A percentile compares a stretch with the other conserved stretches of the same genome.
Evolutionary conservation across 1,284 basidiomycete species (phyloP).

Genomic region (Rhodotorula sp.): DNA sequence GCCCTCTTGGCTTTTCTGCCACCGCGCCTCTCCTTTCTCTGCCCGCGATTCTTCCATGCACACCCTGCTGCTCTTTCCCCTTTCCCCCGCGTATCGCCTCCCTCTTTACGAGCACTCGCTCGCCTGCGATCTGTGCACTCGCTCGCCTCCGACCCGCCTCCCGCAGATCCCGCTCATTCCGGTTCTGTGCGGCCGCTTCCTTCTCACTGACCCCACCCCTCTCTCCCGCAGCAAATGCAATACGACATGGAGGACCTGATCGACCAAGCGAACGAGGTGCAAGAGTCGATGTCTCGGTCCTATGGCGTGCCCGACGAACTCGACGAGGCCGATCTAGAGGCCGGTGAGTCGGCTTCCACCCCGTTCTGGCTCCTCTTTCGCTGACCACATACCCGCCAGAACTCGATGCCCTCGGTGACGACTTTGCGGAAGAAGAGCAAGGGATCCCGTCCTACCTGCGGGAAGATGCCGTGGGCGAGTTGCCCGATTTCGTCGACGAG

Average conservation of each 20-base stretch:
- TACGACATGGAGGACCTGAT: constrained; percentile 98
- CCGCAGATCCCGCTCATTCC: no score
- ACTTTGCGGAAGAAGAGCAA: constrained; percentile 68
- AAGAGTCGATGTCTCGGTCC: constrained; percentile 86
- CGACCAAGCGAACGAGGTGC: constrained; percentile 96
- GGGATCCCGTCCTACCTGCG: constrained; percentile 81
- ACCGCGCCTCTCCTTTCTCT: no score
- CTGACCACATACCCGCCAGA: no score
- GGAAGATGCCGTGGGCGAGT: constrained; percentile 60
- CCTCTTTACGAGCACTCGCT: no score
- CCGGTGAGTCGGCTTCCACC: constrained; percentile 67
- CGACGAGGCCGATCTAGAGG: constrained; percentile 95
- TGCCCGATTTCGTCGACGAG: constrained; percentile 86
- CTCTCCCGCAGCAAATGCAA: constrained; percentile 69
- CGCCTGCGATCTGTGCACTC: no score
- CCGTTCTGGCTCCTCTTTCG: no score
- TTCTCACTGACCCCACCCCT: background rate
- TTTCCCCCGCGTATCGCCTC: no score
- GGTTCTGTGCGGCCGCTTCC: background rate
- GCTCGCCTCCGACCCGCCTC: no score
- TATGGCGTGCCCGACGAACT: constrained; percentile 97
- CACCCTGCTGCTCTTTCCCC: no score
- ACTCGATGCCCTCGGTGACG: constrained; percentile 80
- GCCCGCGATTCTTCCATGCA: no score
- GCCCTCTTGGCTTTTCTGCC: no score